A percentile compares a stretch with the other conserved stretches of the same genome.
phyloP scores from a whole-genome alignment of 2,329 filamentous ascomycete species.

The Sporothrix brunneoviolacea region DNA sequence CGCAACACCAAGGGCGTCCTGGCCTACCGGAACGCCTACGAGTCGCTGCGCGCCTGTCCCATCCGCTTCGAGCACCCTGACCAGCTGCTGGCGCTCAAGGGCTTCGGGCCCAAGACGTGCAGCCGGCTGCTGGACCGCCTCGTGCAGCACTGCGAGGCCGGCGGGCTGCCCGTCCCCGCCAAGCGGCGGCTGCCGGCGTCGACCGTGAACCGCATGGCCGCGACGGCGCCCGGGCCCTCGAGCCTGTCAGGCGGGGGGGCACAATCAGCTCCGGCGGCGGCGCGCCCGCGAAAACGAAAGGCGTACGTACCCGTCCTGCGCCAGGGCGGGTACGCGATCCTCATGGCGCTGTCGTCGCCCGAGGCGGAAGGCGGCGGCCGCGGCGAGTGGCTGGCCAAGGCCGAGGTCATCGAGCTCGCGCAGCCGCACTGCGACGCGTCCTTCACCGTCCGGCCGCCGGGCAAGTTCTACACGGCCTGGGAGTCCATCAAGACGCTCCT shows the following conservation, averaged over 20 bases:
- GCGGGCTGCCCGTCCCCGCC: conserved; percentile 62
- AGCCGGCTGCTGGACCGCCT: conserved; percentile 58
- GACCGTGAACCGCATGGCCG: conserved; percentile 19
- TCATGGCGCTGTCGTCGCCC: conserved; percentile 58
- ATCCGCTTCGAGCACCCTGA: conserved; percentile 64
- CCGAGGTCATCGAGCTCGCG: conserved; percentile 60
- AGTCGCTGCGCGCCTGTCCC: conserved; percentile 70
- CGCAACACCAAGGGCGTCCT: conserved; percentile 62
- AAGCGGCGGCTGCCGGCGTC: conserved; percentile 25
- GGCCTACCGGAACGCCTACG: conserved; percentile 70
- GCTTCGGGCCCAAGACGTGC: conserved; percentile 66
- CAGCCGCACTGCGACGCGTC: conserved; percentile 68
- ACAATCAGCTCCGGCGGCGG: neutral
- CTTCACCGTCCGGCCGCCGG: conserved; percentile 59
- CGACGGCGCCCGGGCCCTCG: conserved; percentile 16
- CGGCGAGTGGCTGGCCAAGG: conserved; percentile 56
- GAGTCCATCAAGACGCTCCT: conserved; percentile 72
- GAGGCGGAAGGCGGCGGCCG: conserved; percentile 45
- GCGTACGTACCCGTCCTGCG: conserved; percentile 65
- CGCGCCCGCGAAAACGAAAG: conserved; percentile 43
- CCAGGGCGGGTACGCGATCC: conserved; percentile 68
- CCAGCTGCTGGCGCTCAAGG: conserved; percentile 64
- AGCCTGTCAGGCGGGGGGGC: neutral
- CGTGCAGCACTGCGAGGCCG: conserved; percentile 55
- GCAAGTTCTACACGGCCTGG: conserved; percentile 73